phyloP scores from a whole-genome alignment of 768 basidiomycete species.

The Hericium alpestre region DNA sequence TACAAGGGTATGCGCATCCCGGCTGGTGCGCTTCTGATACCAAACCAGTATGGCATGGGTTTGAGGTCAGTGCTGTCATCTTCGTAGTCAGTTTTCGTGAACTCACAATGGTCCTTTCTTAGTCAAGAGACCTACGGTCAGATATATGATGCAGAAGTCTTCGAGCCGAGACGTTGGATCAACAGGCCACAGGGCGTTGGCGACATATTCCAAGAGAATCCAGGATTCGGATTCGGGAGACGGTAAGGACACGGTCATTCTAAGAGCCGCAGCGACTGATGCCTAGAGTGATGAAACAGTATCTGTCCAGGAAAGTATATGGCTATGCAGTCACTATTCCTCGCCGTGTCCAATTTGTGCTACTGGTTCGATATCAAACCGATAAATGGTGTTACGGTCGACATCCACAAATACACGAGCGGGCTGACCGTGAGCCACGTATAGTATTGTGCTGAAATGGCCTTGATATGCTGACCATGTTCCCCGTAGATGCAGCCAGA shows the following conservation, averaged over 20 bases:
- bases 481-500: not conserved
- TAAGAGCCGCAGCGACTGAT: not conserved
- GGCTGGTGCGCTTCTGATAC: not conserved
- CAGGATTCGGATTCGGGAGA: not conserved
- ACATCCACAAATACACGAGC: not conserved
- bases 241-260: not conserved
- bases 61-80: not conserved
- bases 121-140: not conserved
- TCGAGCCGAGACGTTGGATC: not conserved
- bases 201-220: constrained; percentile 1
- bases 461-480: not conserved
- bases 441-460: not conserved
- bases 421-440: not conserved
- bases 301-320: not conserved
- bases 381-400: not conserved
- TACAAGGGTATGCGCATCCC: not conserved
- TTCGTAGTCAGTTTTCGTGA: not conserved
- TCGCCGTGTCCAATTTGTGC: not conserved
- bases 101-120: not conserved
- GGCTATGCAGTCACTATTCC: not conserved
- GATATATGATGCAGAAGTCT: not conserved
- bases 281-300: not conserved
- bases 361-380: not conserved
- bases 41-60: not conserved
- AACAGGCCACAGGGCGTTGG: not conserved